A percentile compares a stretch with the other conserved stretches of the same genome.
phyloP scores from a whole-genome alignment of 2,329 filamentous ascomycete species.

The Fusarium siculi region DNA sequence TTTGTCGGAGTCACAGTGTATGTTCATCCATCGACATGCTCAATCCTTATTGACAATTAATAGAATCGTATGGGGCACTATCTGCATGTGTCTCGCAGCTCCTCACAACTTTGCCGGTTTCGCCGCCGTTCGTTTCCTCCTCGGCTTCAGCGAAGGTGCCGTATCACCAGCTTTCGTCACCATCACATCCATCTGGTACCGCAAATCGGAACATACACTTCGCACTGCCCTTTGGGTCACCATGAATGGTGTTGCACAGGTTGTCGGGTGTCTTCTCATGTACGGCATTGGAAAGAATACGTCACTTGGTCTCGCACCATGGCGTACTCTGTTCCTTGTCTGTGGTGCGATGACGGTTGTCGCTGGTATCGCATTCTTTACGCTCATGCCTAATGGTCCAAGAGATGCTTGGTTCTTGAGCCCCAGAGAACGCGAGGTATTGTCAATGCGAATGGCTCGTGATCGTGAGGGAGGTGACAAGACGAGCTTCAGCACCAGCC shows the following conservation, averaged over 20 bases:
- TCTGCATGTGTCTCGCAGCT: background rate
- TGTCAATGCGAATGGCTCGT: background rate
- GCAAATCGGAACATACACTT: slow-evolving; percentile 1
- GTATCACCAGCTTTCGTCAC: slow-evolving; percentile 1
- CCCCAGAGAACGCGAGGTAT: background rate
- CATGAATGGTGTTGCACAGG: background rate
- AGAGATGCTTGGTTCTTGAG: background rate
- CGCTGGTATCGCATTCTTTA: background rate
- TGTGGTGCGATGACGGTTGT: background rate
- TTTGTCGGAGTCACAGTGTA: background rate
- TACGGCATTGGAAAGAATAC: background rate
- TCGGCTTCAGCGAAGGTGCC: slow-evolving; percentile 2
- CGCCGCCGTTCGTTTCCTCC: background rate
- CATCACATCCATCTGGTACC: background rate
- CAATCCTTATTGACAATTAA: rapidly evolving
- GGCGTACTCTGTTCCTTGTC: background rate
- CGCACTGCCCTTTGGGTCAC: slow-evolving; percentile 1
- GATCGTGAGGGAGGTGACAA: background rate
- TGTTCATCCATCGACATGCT: rapidly evolving
- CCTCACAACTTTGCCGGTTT: background rate
- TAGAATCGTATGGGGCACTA: background rate
- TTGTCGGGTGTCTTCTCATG: background rate
- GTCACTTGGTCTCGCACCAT: background rate
- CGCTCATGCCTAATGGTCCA: background rate
- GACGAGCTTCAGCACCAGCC: background rate